A percentile compares a stretch with the other conserved stretches of the same genome.
Evolutionary conservation across 139 green algal genomes (phyloP).

Genomic region (Asterochloris sp.): DNA sequence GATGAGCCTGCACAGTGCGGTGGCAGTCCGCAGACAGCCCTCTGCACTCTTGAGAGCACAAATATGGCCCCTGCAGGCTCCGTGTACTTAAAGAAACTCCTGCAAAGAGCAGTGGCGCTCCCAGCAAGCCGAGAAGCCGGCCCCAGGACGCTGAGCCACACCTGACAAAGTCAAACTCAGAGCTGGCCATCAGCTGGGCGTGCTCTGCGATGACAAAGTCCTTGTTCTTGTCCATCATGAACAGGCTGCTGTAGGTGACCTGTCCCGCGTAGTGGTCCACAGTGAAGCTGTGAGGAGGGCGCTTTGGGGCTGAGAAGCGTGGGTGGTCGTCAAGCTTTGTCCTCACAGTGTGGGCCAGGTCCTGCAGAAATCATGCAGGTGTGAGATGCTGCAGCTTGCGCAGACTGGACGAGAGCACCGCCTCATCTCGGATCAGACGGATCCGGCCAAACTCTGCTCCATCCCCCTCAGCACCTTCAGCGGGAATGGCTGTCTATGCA

Average conservation of each 20-base stretch:
- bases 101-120: no score
- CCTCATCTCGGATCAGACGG: not conserved
- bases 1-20: constrained; percentile 20
- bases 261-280: constrained; percentile 75
- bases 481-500: no score
- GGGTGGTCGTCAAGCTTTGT: constrained; percentile 33
- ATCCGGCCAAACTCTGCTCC: no score
- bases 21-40: no score
- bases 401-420: not conserved
- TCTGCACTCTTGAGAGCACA: no score
- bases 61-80: no score
- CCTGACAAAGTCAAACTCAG: constrained; percentile 18
- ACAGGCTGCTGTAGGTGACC: constrained; percentile 45
- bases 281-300: constrained; percentile 50
- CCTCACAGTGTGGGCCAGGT: constrained; percentile 53
- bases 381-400: not conserved
- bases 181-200: constrained; percentile 44
- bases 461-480: no score
- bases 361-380: constrained; percentile 20
- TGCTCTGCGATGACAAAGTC: constrained; percentile 83
- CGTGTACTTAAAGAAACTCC: no score
- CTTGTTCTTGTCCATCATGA: constrained; percentile 78
- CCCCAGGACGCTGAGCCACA: not conserved
- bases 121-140: no score
- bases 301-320: constrained; percentile 69